A percentile compares a stretch with the other conserved stretches of the same genome.
Conservation (phyloP, 78 protist genomes). For the Bigelowiella natans region DNA sequence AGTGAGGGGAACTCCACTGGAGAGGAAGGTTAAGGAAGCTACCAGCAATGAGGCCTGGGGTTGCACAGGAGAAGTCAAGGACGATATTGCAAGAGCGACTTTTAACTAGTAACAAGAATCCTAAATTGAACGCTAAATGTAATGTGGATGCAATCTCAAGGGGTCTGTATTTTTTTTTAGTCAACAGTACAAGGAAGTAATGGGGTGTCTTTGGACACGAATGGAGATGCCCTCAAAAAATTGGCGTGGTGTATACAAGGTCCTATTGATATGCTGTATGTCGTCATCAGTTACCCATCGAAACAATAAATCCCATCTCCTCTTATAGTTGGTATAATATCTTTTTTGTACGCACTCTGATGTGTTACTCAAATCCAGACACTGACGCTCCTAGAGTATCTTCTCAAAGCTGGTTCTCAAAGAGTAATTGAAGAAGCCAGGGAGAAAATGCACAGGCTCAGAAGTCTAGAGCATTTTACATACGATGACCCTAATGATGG, state of each 20-base stretch:
- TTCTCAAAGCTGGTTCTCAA: not conserved
- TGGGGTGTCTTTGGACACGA: not conserved
- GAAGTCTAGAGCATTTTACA: not conserved
- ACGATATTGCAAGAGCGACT: not conserved
- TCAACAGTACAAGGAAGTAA: not conserved
- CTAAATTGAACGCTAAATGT: not conserved
- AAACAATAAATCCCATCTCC: too few relatives aligned
- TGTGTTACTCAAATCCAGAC: too few relatives aligned
- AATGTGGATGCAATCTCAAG: not conserved
- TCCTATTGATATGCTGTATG: too few relatives aligned
- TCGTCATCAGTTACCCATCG: too few relatives aligned
- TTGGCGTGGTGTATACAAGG: not conserved
- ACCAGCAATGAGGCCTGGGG: slow-evolving; percentile 10
- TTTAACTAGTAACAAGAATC: not conserved
- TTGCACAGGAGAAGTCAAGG: not conserved
- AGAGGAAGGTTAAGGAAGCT: slow-evolving; percentile 6
- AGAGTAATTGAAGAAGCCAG: not conserved
- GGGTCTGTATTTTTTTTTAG: not conserved
- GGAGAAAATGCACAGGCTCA: not conserved
- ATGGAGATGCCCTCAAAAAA: not conserved
- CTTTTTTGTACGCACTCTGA: too few relatives aligned
- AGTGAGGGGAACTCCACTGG: not conserved
- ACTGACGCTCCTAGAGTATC: not conserved
- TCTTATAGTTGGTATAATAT: too few relatives aligned
- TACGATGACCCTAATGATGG: slow-evolving; percentile 5